A percentile compares a stretch with the other conserved stretches of the same genome.
These are phyloP conservation scores for Suillus sp. DNA, from an alignment of 768 basidiomycete genomes.

Conservation along the genomic window DNA sequence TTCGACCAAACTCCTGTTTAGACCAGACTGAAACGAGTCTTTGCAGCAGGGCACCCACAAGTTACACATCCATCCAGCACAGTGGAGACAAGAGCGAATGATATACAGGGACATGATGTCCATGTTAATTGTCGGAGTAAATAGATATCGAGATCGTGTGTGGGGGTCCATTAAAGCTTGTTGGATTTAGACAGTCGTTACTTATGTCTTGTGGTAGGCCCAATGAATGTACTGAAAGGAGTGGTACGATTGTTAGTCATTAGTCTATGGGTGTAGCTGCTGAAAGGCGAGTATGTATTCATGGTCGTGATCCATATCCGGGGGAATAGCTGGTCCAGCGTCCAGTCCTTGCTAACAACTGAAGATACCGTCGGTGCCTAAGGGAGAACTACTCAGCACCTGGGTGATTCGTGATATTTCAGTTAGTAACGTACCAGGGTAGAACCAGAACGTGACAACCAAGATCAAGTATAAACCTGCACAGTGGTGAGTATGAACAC, in stretches of 20 bases:
- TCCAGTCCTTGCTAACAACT: neutral
- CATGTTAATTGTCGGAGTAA: neutral
- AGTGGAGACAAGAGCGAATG: neutral
- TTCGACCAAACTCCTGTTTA: neutral
- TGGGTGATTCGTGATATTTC: neutral
- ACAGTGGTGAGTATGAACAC: constrained; percentile 6
- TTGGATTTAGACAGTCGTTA: neutral
- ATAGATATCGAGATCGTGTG: neutral
- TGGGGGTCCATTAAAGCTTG: neutral
- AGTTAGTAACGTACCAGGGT: constrained; percentile 40
- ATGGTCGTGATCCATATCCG: neutral
- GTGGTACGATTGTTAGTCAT: neutral
- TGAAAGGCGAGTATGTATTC: neutral
- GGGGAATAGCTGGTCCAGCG: neutral
- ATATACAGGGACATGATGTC: neutral
- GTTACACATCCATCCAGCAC: no score
- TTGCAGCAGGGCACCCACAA: neutral
- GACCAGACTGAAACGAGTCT: neutral
- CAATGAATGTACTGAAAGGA: neutral
- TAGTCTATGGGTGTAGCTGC: neutral
- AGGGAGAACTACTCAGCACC: constrained; percentile 5
- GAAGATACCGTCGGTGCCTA: constrained; percentile 10
- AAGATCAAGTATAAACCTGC: constrained; percentile 58
- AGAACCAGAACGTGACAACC: constrained; percentile 56
- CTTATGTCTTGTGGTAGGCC: neutral